phyloP scores from a whole-genome alignment of 1,284 basidiomycete species.

The Spongispora temasekensis region DNA sequence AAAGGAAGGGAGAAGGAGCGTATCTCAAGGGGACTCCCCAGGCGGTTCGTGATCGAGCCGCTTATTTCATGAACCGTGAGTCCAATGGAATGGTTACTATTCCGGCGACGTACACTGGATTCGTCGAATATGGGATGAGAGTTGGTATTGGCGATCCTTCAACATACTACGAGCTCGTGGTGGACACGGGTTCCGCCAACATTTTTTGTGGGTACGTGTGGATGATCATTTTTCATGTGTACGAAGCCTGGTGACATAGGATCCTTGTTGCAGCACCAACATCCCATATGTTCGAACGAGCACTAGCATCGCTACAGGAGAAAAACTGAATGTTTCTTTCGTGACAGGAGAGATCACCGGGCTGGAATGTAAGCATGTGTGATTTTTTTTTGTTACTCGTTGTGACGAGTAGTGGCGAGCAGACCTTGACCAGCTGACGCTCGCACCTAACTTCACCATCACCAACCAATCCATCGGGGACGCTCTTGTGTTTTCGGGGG shows the following conservation, averaged over 20 bases:
- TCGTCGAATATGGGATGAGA: conserved; percentile 18
- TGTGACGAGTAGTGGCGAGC: background rate
- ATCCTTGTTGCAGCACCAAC: conserved; percentile 12
- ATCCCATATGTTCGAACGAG: conserved; percentile 21
- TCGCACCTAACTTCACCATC: conserved; percentile 20
- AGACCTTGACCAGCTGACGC: conserved; percentile 27
- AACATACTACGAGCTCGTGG: conserved; percentile 22
- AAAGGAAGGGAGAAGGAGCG: too few species aligned
- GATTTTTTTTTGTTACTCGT: too few species aligned
- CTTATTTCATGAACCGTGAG: conserved; percentile 7
- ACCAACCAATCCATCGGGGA: conserved; percentile 29
- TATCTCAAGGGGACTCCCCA: background rate
- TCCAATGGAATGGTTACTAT: conserved; percentile 4
- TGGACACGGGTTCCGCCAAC: conserved; percentile 37
- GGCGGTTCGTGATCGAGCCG: conserved; percentile 14
- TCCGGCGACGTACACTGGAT: conserved; percentile 18
- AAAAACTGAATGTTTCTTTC: conserved; percentile 25
- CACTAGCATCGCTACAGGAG: conserved; percentile 23
- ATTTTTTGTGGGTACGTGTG: conserved; percentile 33
- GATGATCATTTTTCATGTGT: background rate
- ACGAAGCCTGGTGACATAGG: too few species aligned
- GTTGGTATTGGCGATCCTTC: conserved; percentile 28
- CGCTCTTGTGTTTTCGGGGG: conserved; percentile 14
- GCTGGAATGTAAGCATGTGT: conserved; percentile 21
- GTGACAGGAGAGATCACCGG: conserved; percentile 22